Conservation (phyloP, 192 early-diverging fungal genomes). For the Rhizoclosmatium globosum region DNA sequence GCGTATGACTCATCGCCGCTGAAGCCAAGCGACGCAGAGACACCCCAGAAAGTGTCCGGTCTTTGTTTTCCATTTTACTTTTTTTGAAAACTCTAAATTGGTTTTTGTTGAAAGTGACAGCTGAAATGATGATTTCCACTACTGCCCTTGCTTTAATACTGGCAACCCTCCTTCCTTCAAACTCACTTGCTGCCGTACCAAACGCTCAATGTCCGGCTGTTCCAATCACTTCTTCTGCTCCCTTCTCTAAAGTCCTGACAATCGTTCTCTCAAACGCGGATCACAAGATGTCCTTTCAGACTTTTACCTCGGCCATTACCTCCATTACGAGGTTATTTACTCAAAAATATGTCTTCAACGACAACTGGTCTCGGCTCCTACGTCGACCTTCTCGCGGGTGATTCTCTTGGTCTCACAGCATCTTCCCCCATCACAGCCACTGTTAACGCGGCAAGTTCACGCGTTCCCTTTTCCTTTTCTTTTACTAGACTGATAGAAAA, state of each 20-base stretch:
- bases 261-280: slow-evolving; percentile 35
- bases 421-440: background rate
- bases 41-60: background rate
- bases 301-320: slow-evolving; percentile 26
- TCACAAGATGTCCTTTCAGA: slow-evolving; percentile 12
- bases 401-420: slow-evolving; percentile 28
- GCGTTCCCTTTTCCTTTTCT: too few species aligned
- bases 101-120: too few species aligned
- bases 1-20: slow-evolving; percentile 20
- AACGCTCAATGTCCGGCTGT: background rate
- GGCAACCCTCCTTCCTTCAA: too few species aligned
- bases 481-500: background rate
- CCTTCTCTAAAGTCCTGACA: slow-evolving; percentile 29
- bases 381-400: slow-evolving; percentile 55
- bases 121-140: too few species aligned
- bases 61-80: background rate
- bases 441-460: background rate
- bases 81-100: too few species aligned
- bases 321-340: slow-evolving; percentile 30
- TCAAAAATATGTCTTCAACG: slow-evolving; percentile 23
- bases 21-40: slow-evolving; percentile 23
- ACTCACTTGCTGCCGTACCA: too few species aligned
- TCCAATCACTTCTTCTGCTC: background rate
- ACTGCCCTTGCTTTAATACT: too few species aligned
- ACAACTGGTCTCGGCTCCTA: slow-evolving; percentile 35